Base-by-base conservation (phyloP, 148 eudicot genomes). In the Rhododendron molle region DNA sequence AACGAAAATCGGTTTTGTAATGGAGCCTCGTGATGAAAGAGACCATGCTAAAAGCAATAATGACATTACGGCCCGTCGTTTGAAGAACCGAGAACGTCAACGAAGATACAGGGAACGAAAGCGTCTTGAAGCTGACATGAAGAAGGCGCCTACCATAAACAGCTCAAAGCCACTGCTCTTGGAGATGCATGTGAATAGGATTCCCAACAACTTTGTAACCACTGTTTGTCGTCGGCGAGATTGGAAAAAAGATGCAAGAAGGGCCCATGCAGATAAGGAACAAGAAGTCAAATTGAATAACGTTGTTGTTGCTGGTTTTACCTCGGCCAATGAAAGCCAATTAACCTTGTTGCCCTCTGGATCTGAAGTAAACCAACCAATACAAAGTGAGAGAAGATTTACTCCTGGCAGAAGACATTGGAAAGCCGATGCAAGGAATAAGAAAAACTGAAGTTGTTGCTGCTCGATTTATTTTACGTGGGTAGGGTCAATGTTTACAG, bases 241-340 rank as follows among this genome's bases (percentile, higher is more conserved):
- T 87, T 96, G 99, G 99, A 96, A 96, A 89, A 95, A 90, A 88
- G 99, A 96, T 85, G 99, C 99, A 7, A 93, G 99, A 85, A 93
- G 87, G 60, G 94, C 90, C 80, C 93, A 92, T 80, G 36, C 86
- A 28, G 82, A 47, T 47, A 93, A 88, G 62, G 73, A 86, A 74
- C 91, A 87, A 82, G 88, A 88, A 86, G 77, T 87, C 36, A 60
- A 83, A 10, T 73, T 83, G n/a, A 84, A 86, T 85, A 84, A 47
- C 28, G 34, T 80, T 26, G 49, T 43, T 76, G 44, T 76, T 23
- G 6, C 54, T 81, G 89, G 76, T 69, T 86, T 80, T 46, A 71
- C 89, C 14, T 49, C 84, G n/a, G 80, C 85, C 54, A 78, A 81
- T 90, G 89, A 84, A 46, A 58, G 49, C 85, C 89, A 81, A 65